phyloP scores from a whole-genome alignment of 352 stramenopile species.

The Phytophthora rubi region DNA sequence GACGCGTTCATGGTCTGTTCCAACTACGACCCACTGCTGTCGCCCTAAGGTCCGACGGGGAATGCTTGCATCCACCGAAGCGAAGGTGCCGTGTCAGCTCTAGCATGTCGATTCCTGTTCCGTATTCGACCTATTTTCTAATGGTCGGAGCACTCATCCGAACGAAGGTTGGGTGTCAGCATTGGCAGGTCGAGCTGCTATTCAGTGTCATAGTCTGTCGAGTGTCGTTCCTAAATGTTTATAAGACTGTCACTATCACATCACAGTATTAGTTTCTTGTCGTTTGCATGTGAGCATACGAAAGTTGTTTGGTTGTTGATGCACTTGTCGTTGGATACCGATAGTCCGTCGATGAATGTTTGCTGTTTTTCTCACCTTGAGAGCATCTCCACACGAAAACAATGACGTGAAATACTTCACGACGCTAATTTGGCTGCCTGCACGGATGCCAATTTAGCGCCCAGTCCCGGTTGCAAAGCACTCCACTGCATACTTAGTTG shows the following conservation, averaged over 20 bases:
- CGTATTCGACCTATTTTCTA: conserved; percentile 5
- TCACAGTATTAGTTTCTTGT: conserved; percentile 1
- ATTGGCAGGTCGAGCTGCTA: not conserved
- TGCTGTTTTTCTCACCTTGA: not conserved
- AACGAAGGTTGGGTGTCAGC: conserved; percentile 5
- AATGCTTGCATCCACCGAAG: not conserved
- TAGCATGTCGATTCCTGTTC: not conserved
- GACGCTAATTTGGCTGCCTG: conserved; percentile 20
- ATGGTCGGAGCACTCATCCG: not conserved
- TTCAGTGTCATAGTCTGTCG: conserved; percentile 35
- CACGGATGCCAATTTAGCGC: conserved; percentile 24
- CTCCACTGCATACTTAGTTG: conserved; percentile 47
- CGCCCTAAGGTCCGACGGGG: conserved; percentile 1
- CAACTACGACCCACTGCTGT: conserved; percentile 19
- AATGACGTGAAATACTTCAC: not conserved
- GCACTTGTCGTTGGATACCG: not conserved
- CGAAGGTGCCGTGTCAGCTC: not conserved
- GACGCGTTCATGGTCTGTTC: conserved; percentile 37
- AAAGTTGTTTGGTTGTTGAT: not conserved
- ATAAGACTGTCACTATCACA: conserved; percentile 28
- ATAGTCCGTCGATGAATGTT: not conserved
- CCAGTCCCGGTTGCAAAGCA: conserved; percentile 33
- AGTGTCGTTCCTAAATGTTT: conserved; percentile 30
- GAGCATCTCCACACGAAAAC: not conserved
- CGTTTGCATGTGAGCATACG: not conserved